Evolutionary conservation across 441 rosid genomes (phyloP), one percentile per base, ranked within the genome.

Genomic region (Croton laevigatus): DNA sequence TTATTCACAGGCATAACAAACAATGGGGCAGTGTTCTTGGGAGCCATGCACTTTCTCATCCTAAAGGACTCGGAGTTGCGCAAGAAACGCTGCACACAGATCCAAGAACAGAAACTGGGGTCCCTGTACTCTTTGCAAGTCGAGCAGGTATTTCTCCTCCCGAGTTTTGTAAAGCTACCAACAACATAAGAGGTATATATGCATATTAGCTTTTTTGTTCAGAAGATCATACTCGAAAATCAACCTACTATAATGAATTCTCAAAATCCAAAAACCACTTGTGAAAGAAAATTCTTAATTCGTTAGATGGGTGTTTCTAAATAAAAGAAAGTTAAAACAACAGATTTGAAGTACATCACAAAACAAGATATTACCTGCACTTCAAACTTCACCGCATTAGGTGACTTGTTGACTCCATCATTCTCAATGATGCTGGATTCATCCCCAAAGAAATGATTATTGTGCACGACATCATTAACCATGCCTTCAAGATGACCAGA

Each of bases 51-150:
- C 59, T 23, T 63, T 20, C 69, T 22, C 72, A 17, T 8, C 40
- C 71, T 81, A 87, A 40, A 93, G 92, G 64, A 95, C 98, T 42
- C 94, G 94, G 6, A 95, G 98, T 81, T 95, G 95, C 0, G 98
- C 91, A 37, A 95, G 97, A 78, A 95, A 95, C 13, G 98, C 94
- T 8, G 99, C 98, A 40, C 99, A 95, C 45, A 95, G 94, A 81
- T 95, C 99, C 86, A 95, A 75, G 83, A 95, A 95, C 32, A 95
- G 92, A 77, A 95, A 87, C 78, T 95, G 96, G n/a, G 99, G 96
- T 3, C 99, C 98, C 65, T 85, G 91, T 73, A 95, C 95, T 84
- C 98, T 86, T 81, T 91, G 98, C 46, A 95, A 86, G 81, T 95
- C 98, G 4, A 95, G 88, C 81, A 95, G 79, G 81, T 95, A 95